phyloP scores from a whole-genome alignment of 371 early-diverging fungal genomes.

The Saksenaea oblongispora region DNA sequence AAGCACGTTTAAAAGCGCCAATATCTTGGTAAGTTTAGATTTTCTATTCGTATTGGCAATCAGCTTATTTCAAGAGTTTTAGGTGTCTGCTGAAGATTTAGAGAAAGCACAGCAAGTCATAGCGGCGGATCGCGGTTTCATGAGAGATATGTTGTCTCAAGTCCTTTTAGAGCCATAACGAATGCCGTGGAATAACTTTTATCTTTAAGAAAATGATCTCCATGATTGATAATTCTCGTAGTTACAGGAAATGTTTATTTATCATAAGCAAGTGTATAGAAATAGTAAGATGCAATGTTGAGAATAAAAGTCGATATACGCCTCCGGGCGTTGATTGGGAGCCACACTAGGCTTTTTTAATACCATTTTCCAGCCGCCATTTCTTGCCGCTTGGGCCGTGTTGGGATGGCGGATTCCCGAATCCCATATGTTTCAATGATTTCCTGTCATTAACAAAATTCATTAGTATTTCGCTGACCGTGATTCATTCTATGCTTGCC shows the following conservation, averaged over 20 bases:
- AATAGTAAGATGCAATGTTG: neutral
- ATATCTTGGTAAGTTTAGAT: slow-evolving; percentile 58
- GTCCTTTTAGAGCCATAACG: slow-evolving; percentile 31
- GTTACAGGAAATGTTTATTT: too few species aligned
- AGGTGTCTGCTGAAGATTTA: slow-evolving; percentile 43
- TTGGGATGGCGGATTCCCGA: slow-evolving; percentile 62
- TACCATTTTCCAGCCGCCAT: slow-evolving; percentile 47
- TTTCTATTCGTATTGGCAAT: neutral
- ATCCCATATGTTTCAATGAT: slow-evolving; percentile 72
- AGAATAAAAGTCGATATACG: neutral
- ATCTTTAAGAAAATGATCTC: neutral
- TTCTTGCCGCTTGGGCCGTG: slow-evolving; percentile 32
- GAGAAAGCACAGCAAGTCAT: slow-evolving; percentile 38
- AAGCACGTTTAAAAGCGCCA: slow-evolving; percentile 73
- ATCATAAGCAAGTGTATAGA: too few species aligned
- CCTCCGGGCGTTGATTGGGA: too few species aligned
- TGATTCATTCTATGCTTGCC: slow-evolving; percentile 28
- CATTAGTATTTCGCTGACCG: neutral
- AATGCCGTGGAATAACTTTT: neutral
- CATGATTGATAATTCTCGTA: too few species aligned
- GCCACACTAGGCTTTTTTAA: slow-evolving; percentile 13
- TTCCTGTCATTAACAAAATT: slow-evolving; percentile 29
- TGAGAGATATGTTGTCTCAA: slow-evolving; percentile 35
- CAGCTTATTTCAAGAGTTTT: neutral
- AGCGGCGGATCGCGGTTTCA: slow-evolving; percentile 30